A percentile compares a stretch with the other conserved stretches of the same genome.
These are phyloP conservation scores for Dactylellina sp. DNA, from an alignment of 2,329 filamentous ascomycete species.

Conservation along the genomic window DNA sequence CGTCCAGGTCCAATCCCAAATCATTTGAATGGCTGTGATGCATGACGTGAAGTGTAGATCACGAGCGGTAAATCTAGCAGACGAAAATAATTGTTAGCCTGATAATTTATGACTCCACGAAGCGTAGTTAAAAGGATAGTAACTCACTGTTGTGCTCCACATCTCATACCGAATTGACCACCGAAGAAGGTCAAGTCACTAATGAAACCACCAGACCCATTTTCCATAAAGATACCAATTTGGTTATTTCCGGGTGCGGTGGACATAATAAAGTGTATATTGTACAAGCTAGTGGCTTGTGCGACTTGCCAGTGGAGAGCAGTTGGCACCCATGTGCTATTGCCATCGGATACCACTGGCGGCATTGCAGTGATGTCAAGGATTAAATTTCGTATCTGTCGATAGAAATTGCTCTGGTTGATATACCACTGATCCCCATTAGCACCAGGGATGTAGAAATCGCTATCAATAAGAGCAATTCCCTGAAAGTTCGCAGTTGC, in stretches of 20 bases:
- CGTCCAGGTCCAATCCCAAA: slow-evolving; percentile 73
- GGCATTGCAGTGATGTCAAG: slow-evolving; percentile 68
- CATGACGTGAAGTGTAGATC: slow-evolving; percentile 69
- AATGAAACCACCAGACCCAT: slow-evolving; percentile 60
- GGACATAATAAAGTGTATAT: slow-evolving; percentile 68
- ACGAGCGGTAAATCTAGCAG: slow-evolving; percentile 68
- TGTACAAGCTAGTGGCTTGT: slow-evolving; percentile 73
- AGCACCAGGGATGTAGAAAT: slow-evolving; percentile 76
- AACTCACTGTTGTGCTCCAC: slow-evolving; percentile 73
- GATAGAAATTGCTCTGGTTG: slow-evolving; percentile 71
- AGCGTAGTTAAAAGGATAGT: no score
- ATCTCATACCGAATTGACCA: slow-evolving; percentile 71
- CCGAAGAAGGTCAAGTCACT: slow-evolving; percentile 68
- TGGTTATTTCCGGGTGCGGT: slow-evolving; percentile 63
- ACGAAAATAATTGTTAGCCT: slow-evolving; percentile 14
- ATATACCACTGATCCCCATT: slow-evolving; percentile 63
- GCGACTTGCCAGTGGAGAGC: slow-evolving; percentile 77
- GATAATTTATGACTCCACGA: no score
- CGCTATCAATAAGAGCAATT: slow-evolving; percentile 88
- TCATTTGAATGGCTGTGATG: slow-evolving; percentile 69
- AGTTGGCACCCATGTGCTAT: slow-evolving; percentile 20
- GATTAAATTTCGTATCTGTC: slow-evolving; percentile 74
- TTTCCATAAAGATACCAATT: slow-evolving; percentile 73
- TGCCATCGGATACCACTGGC: slow-evolving; percentile 62
- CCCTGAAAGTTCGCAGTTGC: slow-evolving; percentile 77